Conservation (phyloP, 805 yeast species). For the Saturnispora besseyi region DNA sequence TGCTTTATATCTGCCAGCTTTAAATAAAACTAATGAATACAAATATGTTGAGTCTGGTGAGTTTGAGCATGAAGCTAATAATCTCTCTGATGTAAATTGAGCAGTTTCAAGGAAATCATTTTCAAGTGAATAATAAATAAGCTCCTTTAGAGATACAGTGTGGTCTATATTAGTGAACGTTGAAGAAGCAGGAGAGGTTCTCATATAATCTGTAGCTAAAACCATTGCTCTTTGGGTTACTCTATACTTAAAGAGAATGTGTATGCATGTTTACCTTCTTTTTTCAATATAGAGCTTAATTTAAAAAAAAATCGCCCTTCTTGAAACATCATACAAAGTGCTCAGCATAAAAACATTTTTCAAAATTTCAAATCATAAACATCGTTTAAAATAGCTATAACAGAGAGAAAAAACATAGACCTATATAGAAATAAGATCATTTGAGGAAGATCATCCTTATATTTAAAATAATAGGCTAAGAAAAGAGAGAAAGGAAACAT, state of each 20-base stretch:
- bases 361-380: not conserved
- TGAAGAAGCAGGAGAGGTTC: not conserved
- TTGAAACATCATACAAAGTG: not conserved
- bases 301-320: not conserved
- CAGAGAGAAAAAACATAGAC: not conserved
- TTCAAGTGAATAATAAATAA: constrained; percentile 63
- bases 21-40: constrained; percentile 57
- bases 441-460: not conserved
- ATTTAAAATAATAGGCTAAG: not conserved
- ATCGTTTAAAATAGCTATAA: not conserved
- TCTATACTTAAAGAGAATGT: not conserved
- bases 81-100: constrained; percentile 76
- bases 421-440: not conserved
- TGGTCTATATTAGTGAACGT: not conserved
- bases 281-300: not conserved
- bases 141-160: constrained; percentile 29
- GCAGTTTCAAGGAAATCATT: constrained; percentile 65
- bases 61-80: constrained; percentile 47
- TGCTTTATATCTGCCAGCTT: constrained; percentile 49
- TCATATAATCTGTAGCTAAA: not conserved
- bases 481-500: not conserved
- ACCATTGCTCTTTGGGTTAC: not conserved
- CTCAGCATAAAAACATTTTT: not conserved
- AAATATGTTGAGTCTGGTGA: constrained; percentile 57
- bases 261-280: not conserved